Percentiles rank a stretch among this genome's conserved stretches.
Evolutionary conservation across 805 yeast genomes (phyloP).

Genomic region (Kuraishia molischiana): DNA sequence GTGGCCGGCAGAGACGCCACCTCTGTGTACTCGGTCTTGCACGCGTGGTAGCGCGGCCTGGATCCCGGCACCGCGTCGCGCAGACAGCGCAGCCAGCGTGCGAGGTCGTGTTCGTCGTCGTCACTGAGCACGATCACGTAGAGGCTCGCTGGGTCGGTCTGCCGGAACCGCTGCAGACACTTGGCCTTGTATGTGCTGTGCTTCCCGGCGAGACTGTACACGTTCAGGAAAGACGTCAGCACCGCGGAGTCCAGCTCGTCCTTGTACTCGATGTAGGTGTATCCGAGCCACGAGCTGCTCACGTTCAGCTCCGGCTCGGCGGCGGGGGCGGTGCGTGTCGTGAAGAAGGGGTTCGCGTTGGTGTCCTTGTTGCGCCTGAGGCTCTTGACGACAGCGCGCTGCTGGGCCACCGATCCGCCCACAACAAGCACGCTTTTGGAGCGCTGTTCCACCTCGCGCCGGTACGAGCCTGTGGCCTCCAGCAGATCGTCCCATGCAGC

Average conservation of each 20-base stretch:
- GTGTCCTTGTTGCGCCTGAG: neutral
- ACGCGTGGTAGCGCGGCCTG: neutral
- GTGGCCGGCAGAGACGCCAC: neutral
- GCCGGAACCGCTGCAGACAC: neutral
- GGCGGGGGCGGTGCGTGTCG: neutral
- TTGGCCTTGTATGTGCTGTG: neutral
- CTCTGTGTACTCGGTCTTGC: neutral
- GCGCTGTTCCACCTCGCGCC: too few species aligned
- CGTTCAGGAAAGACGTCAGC: slow-evolving; percentile 1
- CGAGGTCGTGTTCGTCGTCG: neutral
- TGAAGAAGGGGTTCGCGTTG: neutral
- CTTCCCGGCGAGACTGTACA: slow-evolving; percentile 3
- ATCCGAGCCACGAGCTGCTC: slow-evolving; percentile 1
- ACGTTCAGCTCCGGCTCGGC: neutral
- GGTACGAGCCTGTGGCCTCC: too few species aligned
- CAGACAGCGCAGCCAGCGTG: neutral
- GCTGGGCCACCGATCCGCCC: slow-evolving; percentile 3
- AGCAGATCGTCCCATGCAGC: too few species aligned
- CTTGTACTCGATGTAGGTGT: slow-evolving; percentile 3
- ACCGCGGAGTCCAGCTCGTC: slow-evolving; percentile 1
- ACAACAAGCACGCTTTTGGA: slow-evolving; percentile 1
- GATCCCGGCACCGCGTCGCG: neutral
- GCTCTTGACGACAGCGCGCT: neutral
- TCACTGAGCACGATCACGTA: neutral
- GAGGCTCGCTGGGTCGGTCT: neutral